These are phyloP conservation scores for Tubosaeta sp. DNA, from an alignment of 768 basidiomycete genomes.

Conservation along the genomic window DNA sequence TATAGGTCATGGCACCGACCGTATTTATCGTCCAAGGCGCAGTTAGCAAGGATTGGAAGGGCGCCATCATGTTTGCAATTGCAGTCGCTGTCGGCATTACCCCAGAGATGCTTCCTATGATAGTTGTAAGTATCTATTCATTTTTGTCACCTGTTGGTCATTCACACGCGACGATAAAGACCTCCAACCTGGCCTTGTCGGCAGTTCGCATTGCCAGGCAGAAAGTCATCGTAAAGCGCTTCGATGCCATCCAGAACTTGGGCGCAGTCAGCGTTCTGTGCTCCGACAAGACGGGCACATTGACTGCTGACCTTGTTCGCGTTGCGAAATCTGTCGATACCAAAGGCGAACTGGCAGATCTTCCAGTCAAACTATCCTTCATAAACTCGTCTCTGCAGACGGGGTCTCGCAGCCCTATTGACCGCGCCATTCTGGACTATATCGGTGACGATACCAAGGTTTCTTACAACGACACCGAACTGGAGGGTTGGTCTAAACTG, in stretches of 20 bases:
- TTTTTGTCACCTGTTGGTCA: background rate
- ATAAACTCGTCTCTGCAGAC: slow-evolving; percentile 33
- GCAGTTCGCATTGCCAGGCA: slow-evolving; percentile 51
- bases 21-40: slow-evolving; percentile 31
- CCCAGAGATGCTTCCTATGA: slow-evolving; percentile 33
- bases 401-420: slow-evolving; percentile 34
- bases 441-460: slow-evolving; percentile 12
- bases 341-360: slow-evolving; percentile 19
- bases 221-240: slow-evolving; percentile 58
- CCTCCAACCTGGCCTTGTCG: slow-evolving; percentile 57
- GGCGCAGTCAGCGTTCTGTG: slow-evolving; percentile 52
- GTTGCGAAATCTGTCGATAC: slow-evolving; percentile 28
- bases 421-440: slow-evolving; percentile 32
- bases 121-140: slow-evolving; percentile 21
- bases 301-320: slow-evolving; percentile 40
- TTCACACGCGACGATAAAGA: slow-evolving; percentile 40
- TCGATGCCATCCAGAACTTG: slow-evolving; percentile 61
- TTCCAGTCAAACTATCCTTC: slow-evolving; percentile 27
- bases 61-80: slow-evolving; percentile 30
- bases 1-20: slow-evolving; percentile 28
- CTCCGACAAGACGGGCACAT: slow-evolving; percentile 65
- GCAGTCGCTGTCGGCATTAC: slow-evolving; percentile 30
- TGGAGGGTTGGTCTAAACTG: slow-evolving; percentile 27
- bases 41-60: slow-evolving; percentile 29
- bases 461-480: slow-evolving; percentile 2